Evolutionary conservation across 441 rosid genomes (phyloP).

Genomic region (Corymbia calophylla): DNA sequence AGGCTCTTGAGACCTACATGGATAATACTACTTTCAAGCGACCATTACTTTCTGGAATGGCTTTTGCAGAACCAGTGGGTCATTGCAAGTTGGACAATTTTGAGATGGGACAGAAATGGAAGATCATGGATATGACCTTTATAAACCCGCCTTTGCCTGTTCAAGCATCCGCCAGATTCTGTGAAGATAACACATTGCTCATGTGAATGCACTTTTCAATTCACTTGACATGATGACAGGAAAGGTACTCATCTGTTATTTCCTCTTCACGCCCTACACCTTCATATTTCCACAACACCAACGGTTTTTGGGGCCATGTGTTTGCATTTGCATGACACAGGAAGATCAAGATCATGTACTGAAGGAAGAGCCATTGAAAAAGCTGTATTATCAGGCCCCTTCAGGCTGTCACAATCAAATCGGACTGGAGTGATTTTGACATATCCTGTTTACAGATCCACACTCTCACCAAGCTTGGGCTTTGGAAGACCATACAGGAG

Average conservation of each 20-base stretch:
- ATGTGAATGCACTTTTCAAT: neutral
- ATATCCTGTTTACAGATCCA: neutral
- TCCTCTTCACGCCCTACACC: neutral
- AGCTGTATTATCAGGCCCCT: neutral
- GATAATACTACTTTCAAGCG: fast-evolving
- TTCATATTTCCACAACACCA: neutral
- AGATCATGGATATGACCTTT: neutral
- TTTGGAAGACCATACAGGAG: neutral
- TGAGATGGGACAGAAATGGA: neutral
- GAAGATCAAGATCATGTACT: neutral
- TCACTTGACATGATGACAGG: neutral
- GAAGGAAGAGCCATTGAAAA: neutral
- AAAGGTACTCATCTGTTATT: neutral
- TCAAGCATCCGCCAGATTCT: no score
- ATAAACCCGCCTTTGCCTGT: neutral
- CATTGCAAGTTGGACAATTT: neutral
- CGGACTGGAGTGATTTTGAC: neutral
- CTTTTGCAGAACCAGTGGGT: neutral
- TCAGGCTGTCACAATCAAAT: neutral
- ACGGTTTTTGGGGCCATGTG: neutral
- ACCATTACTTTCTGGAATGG: neutral
- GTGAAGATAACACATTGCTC: no score
- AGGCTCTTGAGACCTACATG: neutral
- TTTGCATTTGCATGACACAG: neutral
- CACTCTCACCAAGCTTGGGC: neutral